phyloP scores from a whole-genome alignment of 1,284 basidiomycete genomes.

The Mycosarcoma mackinlayi region DNA sequence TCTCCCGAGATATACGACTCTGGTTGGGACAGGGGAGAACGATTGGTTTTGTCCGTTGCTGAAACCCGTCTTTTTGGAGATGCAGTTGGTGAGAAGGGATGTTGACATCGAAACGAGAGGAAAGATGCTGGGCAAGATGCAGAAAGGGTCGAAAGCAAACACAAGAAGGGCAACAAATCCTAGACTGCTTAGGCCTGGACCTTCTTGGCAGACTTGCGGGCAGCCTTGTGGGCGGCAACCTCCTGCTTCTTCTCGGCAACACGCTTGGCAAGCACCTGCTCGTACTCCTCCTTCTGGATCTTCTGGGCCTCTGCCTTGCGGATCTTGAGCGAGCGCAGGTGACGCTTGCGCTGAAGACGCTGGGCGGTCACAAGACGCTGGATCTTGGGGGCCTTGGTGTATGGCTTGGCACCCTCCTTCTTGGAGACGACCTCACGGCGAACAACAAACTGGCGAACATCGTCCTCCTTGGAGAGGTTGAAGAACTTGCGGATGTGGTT shows the following conservation, averaged over 20 bases:
- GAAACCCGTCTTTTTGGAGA: slow-evolving; percentile 28
- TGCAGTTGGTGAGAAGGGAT: slow-evolving; percentile 17
- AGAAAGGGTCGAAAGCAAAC: slow-evolving; percentile 3
- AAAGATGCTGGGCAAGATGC: slow-evolving; percentile 36
- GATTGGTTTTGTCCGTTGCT: slow-evolving; percentile 15
- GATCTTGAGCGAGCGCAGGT: slow-evolving; percentile 88
- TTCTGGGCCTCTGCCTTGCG: slow-evolving; percentile 89
- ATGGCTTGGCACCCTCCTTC: slow-evolving; percentile 93
- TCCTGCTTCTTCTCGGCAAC: slow-evolving; percentile 86
- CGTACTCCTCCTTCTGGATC: slow-evolving; percentile 87
- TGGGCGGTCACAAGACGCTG: slow-evolving; percentile 81
- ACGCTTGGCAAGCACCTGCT: slow-evolving; percentile 85
- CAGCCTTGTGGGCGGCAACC: slow-evolving; percentile 42
- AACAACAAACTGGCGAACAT: slow-evolving; percentile 92
- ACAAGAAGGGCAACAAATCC: slow-evolving; percentile 6
- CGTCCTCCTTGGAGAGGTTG: slow-evolving; percentile 97
- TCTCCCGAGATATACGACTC: slow-evolving; percentile 29
- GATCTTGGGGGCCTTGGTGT: slow-evolving; percentile 92
- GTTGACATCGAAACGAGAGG: slow-evolving; percentile 10
- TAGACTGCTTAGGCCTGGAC: slow-evolving; percentile 40
- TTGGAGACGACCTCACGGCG: slow-evolving; percentile 89
- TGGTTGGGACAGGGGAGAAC: slow-evolving; percentile 15
- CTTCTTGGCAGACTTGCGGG: slow-evolving; percentile 55
- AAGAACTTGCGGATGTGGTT: slow-evolving; percentile 91
- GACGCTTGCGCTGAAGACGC: slow-evolving; percentile 95